phyloP scores from a whole-genome alignment of 208 protist genomes.

The Trypanosoma avium region DNA sequence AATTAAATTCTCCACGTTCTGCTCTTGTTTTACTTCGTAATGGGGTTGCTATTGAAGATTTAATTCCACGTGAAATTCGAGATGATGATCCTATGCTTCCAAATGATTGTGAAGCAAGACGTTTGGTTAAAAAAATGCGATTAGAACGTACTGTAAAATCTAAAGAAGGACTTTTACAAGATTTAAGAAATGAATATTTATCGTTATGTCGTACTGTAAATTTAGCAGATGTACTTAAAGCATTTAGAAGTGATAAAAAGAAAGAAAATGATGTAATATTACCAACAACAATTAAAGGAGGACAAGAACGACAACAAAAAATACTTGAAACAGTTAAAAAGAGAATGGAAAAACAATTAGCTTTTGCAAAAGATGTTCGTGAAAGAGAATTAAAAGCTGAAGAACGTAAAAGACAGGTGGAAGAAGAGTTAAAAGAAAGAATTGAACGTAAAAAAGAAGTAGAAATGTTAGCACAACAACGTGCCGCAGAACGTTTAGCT shows the following conservation, averaged over 20 bases:
- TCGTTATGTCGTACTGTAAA: constrained; percentile 43
- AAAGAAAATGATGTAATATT: constrained; percentile 11
- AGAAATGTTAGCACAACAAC: constrained; percentile 34
- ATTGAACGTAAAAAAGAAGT: constrained; percentile 36
- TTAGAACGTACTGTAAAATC: constrained; percentile 27
- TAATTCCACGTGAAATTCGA: constrained; percentile 19
- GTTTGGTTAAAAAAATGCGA: constrained; percentile 44
- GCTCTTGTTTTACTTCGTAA: constrained; percentile 70
- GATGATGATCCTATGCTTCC: constrained; percentile 29
- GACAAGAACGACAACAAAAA: constrained; percentile 48
- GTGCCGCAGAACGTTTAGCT: constrained; percentile 51
- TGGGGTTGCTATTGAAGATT: constrained; percentile 57
- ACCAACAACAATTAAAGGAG: constrained; percentile 48
- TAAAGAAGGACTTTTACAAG: constrained; percentile 28
- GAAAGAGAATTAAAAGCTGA: constrained; percentile 38
- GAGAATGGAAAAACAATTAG: constrained; percentile 51
- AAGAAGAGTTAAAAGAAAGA: constrained; percentile 42
- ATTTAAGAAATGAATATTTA: constrained; percentile 53
- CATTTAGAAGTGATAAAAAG: constrained; percentile 25
- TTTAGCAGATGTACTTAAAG: constrained; percentile 46
- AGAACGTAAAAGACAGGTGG: constrained; percentile 43
- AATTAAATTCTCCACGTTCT: constrained; percentile 82
- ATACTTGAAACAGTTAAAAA: constrained; percentile 54
- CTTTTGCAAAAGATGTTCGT: constrained; percentile 45
- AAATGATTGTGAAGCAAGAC: constrained; percentile 31